These are phyloP conservation scores for Silene uniflora DNA, from an alignment of 148 eudicot genomes.

Conservation along the genomic window DNA sequence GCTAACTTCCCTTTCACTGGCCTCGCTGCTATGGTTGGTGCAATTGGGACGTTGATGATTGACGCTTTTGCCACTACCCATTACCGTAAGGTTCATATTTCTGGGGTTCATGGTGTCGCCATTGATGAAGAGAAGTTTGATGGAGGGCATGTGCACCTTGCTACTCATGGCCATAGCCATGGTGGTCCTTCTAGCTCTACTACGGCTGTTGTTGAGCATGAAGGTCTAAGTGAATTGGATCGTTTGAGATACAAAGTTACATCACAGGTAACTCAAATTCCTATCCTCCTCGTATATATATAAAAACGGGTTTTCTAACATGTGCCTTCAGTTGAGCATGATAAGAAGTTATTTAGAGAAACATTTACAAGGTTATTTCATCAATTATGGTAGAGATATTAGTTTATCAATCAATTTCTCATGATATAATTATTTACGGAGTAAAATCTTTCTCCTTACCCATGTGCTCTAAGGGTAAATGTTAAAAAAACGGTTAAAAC, in stretches of 20 bases:
- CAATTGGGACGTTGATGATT: slow-evolving; percentile 41
- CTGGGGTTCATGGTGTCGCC: background rate
- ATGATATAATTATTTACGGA: too few relatives aligned
- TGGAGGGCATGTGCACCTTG: slow-evolving; percentile 16
- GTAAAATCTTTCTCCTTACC: too few relatives aligned
- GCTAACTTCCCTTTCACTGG: slow-evolving; percentile 31
- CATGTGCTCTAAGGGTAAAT: too few relatives aligned
- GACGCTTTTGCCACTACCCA: slow-evolving; percentile 34
- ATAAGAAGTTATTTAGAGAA: too few relatives aligned
- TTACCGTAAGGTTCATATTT: slow-evolving; percentile 15
- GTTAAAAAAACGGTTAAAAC: too few relatives aligned
- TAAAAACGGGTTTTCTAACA: too few relatives aligned
- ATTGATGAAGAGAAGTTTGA: slow-evolving; percentile 4
- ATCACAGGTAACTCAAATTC: slow-evolving; percentile 11
- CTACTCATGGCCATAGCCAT: slow-evolving; percentile 24
- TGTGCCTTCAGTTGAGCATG: too few relatives aligned
- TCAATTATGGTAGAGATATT: too few relatives aligned
- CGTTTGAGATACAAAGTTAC: slow-evolving; percentile 24
- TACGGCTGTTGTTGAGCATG: background rate
- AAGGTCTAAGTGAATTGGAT: slow-evolving; percentile 17
- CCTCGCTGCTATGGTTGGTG: slow-evolving; percentile 27
- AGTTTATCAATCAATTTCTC: too few relatives aligned
- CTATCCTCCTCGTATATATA: too few relatives aligned
- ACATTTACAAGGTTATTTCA: too few relatives aligned
- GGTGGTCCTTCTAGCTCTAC: background rate